Conservation (phyloP, 768 basidiomycete genomes). For the Russula sp. region DNA sequence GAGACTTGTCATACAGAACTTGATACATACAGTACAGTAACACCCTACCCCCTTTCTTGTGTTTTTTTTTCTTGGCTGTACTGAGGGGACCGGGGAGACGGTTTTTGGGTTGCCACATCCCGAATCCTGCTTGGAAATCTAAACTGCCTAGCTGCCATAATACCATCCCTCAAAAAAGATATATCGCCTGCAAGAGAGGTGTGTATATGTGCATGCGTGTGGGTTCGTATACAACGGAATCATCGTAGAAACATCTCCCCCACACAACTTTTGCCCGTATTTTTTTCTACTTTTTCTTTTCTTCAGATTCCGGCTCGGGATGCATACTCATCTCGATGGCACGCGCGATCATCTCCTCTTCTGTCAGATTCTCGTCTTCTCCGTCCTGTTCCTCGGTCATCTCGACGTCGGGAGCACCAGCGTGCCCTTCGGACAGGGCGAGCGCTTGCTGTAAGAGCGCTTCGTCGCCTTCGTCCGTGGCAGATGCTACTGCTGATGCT, state of each 20-base stretch:
- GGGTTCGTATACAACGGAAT: no score
- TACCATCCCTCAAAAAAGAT: not conserved
- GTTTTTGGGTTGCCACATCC: constrained; percentile 1
- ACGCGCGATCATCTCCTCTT: constrained; percentile 85
- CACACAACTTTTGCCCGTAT: no score
- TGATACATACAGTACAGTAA: not conserved
- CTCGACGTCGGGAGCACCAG: constrained; percentile 46
- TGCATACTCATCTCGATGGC: constrained; percentile 95
- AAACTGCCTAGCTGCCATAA: constrained; percentile 2
- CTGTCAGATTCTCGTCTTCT: constrained; percentile 70
- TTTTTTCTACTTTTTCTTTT: constrained; percentile 40
- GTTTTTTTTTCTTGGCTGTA: not conserved
- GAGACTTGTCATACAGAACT: constrained; percentile 14
- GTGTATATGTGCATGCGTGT: not conserved
- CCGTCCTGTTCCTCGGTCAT: constrained; percentile 44
- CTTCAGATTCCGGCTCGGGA: constrained; percentile 49
- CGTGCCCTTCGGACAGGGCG: constrained; percentile 62
- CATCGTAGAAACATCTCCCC: not conserved
- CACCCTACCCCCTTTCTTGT: not conserved
- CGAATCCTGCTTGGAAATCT: constrained; percentile 9
- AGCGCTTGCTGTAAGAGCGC: constrained; percentile 73
- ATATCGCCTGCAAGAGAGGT: no score
- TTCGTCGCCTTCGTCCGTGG: constrained; percentile 69
- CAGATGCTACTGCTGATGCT: constrained; percentile 36
- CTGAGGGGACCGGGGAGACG: constrained; percentile 1